A percentile compares a stretch with the other conserved stretches of the same genome.
Conservation (phyloP, 2,329 filamentous ascomycete genomes). For the Clarireedia homoeocarpa region DNA sequence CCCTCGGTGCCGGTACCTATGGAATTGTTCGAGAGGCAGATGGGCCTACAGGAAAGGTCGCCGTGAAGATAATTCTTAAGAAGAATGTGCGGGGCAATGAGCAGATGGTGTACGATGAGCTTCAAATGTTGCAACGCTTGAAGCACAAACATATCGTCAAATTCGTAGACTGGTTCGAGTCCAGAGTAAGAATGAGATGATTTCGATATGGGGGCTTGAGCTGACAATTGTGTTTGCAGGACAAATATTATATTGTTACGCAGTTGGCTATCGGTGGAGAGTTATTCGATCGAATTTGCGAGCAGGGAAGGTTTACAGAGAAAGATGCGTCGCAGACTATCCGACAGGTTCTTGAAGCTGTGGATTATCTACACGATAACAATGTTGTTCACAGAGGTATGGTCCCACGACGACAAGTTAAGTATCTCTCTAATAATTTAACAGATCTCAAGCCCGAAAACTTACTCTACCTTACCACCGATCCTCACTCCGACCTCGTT, state of each 20-base stretch:
- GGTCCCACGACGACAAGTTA: neutral
- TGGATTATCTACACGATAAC: conserved; percentile 88
- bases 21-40: conserved; percentile 96
- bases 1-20: conserved; percentile 93
- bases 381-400: conserved; percentile 92
- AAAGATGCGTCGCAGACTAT: conserved; percentile 91
- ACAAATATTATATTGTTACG: conserved; percentile 99
- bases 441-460: conserved; percentile 97
- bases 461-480: conserved; percentile 80
- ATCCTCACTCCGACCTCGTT: conserved; percentile 73
- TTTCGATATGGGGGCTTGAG: neutral
- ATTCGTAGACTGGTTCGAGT: conserved; percentile 99
- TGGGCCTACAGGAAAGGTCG: conserved; percentile 74
- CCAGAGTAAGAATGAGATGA: conserved; percentile 54
- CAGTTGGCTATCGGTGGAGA: conserved; percentile 93
- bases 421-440: conserved; percentile 13
- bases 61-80: conserved; percentile 98
- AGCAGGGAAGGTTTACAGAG: conserved; percentile 96
- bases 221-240: conserved; percentile 42
- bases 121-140: conserved; percentile 85
- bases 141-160: conserved; percentile 93
- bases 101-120: conserved; percentile 96
- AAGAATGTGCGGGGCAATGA: conserved; percentile 99
- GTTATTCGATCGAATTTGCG: conserved; percentile 95
- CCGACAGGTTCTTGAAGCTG: conserved; percentile 83